Base-by-base conservation (phyloP, 805 yeast species). In the Cyberlindnera galapagoensis region DNA sequence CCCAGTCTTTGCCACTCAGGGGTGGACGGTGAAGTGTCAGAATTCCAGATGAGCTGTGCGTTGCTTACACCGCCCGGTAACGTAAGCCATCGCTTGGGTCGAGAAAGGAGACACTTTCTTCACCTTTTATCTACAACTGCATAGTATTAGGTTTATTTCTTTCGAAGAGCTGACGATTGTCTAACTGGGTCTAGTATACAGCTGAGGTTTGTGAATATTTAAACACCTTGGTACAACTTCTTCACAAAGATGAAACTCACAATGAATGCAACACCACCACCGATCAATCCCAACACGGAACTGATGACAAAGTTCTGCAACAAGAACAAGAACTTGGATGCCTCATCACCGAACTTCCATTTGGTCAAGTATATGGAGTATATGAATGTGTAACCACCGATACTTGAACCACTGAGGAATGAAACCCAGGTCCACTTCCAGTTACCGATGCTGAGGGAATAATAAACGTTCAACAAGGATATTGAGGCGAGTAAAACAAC, bases 351-450 rank as follows among this genome's bases (percentile, higher is more conserved):
- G 38, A 54, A 53, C 18, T 36, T 47, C 32, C 43, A 37, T 20
- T 44, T 44, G 10, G 55, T 51, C 11, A 54, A 25, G 23, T 52
- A 43, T 30, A 49, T 40, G 1, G 55, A 38, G 37, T 53, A 52
- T 2, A 34, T 15, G 29, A 54, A 54, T 1, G 50, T 30, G 30
- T 43, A 51, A 5, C 43, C 15, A 14, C 56, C 58, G 13, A 51
- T 36, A n/a, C 51, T 38, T 6, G 41, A 29, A 4, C 57, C 58
- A 33, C 44, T 43, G 8, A 42, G 20, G 40, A 54, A 42, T 3
- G 49, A 35, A 15, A 41, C 36, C 57, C 57, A 52, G 7, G 43
- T 45, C 59, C 59, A 54, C 26, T 44, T 47, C 57, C 58, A 51
- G 26, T 52, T 46, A 12, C 58, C 58, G 13, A 44, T 39, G 18